Evolutionary conservation across 495 filamentous ascomycete genomes (phyloP).

Genomic region (Aspergillus diversus): DNA sequence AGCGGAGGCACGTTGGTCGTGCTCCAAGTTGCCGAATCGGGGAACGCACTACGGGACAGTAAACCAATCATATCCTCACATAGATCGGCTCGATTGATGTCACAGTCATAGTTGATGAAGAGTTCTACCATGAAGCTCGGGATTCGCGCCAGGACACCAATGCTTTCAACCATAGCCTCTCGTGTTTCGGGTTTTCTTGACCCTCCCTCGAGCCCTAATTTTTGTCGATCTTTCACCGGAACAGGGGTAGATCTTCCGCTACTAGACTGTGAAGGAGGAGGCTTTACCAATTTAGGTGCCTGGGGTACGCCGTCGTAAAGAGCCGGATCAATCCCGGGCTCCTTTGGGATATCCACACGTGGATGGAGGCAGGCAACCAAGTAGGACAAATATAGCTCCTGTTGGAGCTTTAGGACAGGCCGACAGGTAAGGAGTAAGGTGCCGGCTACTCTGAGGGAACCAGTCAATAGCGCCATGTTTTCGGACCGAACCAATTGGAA

Average conservation of each 20-base stretch:
- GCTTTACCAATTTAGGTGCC: constrained; percentile 83
- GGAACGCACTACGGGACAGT: constrained; percentile 90
- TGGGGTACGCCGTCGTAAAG: constrained; percentile 95
- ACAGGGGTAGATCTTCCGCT: constrained; percentile 93
- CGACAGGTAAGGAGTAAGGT: constrained; percentile 91
- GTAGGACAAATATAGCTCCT: constrained; percentile 95
- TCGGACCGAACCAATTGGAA: constrained; percentile 98
- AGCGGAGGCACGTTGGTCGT: constrained; percentile 97
- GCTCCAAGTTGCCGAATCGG: constrained; percentile 98
- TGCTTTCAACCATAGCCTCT: constrained; percentile 98
- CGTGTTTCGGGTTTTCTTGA: constrained; percentile 88
- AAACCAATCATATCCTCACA: constrained; percentile 96
- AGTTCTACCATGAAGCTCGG: constrained; percentile 93
- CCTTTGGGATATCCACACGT: constrained; percentile 84
- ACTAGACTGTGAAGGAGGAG: constrained; percentile 70
- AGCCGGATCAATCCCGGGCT: constrained; percentile 85
- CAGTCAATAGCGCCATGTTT: constrained; percentile 89
- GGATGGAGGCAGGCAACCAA: constrained; percentile 93
- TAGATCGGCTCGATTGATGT: constrained; percentile 86
- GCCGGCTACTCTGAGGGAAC: constrained; percentile 87
- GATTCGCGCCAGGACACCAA: constrained; percentile 88
- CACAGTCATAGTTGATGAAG: constrained; percentile 98
- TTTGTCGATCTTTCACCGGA: constrained; percentile 89
- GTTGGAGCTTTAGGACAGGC: constrained; percentile 91
- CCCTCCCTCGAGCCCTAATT: constrained; percentile 91